Percentiles rank a stretch among this genome's conserved stretches.
Conservation (phyloP, 2,329 filamentous ascomycete species). For the Beauveria rudraprayagi region DNA sequence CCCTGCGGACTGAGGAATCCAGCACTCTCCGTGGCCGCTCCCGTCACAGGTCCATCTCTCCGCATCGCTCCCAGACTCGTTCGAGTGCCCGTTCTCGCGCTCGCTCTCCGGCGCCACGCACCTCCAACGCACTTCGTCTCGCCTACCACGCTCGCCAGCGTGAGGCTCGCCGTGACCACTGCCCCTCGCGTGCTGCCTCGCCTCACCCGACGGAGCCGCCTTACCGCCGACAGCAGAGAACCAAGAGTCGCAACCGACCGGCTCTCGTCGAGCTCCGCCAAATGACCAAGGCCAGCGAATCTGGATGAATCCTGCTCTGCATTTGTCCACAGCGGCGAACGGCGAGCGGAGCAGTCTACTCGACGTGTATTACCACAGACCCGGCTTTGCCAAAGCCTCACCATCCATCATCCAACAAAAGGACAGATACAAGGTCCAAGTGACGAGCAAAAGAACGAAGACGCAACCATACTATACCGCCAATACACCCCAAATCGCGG, state of each 20-base stretch:
- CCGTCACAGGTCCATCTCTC: slow-evolving; percentile 31
- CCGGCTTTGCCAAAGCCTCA: not conserved
- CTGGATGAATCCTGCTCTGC: not conserved
- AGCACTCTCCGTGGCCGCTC: slow-evolving; percentile 36
- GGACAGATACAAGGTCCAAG: not conserved
- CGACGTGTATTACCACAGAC: not conserved
- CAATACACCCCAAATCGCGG: not conserved
- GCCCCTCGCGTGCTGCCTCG: slow-evolving; percentile 31
- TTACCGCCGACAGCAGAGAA: slow-evolving; percentile 28
- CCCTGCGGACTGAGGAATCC: slow-evolving; percentile 30
- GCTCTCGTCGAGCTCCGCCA: slow-evolving; percentile 21
- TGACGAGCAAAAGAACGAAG: not conserved
- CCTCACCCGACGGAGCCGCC: slow-evolving; percentile 24
- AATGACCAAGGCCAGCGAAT: not conserved
- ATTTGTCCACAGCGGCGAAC: not conserved
- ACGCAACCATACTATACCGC: not conserved
- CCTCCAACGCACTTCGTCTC: slow-evolving; percentile 35
- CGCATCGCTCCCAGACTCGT: slow-evolving; percentile 19
- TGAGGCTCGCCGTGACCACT: slow-evolving; percentile 35
- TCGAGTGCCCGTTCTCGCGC: slow-evolving; percentile 26
- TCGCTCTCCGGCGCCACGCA: slow-evolving; percentile 24
- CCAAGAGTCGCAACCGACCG: slow-evolving; percentile 31
- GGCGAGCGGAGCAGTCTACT: not conserved
- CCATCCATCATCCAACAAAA: not conserved
- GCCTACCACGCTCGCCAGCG: slow-evolving; percentile 31